These are phyloP conservation scores for Haplosporangium gracile DNA, from an alignment of 192 early-diverging fungal genomes.

Conservation along the genomic window DNA sequence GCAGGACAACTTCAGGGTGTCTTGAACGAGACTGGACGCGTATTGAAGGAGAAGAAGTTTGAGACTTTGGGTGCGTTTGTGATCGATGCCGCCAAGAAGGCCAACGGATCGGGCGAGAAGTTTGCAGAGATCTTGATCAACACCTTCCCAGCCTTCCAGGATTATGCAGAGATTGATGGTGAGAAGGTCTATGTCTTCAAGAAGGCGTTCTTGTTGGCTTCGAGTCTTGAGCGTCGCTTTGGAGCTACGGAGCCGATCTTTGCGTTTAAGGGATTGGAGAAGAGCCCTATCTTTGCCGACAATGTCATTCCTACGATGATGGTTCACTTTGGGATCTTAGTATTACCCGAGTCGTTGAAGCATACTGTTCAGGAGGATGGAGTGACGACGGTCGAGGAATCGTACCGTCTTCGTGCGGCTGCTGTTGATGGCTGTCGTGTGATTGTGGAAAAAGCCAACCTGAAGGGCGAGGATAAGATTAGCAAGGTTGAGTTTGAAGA, in stretches of 20 bases:
- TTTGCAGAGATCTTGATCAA: slow-evolving; percentile 63
- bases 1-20: slow-evolving; percentile 73
- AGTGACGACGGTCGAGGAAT: slow-evolving; percentile 62
- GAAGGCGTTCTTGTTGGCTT: slow-evolving; percentile 80
- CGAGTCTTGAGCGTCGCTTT: slow-evolving; percentile 74
- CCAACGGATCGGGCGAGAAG: slow-evolving; percentile 42
- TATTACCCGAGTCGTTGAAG: slow-evolving; percentile 59
- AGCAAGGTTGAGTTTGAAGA: slow-evolving; percentile 36
- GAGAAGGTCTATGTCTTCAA: slow-evolving; percentile 78
- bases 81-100: slow-evolving; percentile 68
- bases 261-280: slow-evolving; percentile 73
- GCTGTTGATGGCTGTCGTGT: slow-evolving; percentile 73
- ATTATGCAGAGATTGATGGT: slow-evolving; percentile 66
- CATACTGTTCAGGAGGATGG: slow-evolving; percentile 63
- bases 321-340: slow-evolving; percentile 66
- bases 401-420: slow-evolving; percentile 77
- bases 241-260: slow-evolving; percentile 66
- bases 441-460: slow-evolving; percentile 62
- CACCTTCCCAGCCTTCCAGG: slow-evolving; percentile 80
- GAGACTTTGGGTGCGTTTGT: slow-evolving; percentile 78
- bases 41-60: slow-evolving; percentile 72
- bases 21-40: slow-evolving; percentile 78
- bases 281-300: slow-evolving; percentile 81
- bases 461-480: slow-evolving; percentile 31
- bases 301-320: slow-evolving; percentile 81